Conservation (phyloP, 1,284 basidiomycete genomes). For the Calocybe gambosa region DNA sequence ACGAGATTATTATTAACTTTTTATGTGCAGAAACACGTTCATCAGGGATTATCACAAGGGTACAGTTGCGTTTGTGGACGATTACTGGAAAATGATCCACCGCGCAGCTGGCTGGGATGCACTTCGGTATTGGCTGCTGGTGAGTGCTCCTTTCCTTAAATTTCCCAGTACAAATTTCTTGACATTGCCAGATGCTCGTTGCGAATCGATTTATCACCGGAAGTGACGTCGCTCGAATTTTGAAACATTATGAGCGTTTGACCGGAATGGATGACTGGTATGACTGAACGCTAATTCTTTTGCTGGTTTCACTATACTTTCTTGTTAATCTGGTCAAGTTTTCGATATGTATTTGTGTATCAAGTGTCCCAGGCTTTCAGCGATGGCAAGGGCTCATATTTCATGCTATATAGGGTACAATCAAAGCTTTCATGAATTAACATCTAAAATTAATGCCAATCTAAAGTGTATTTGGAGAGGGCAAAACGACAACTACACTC, state of each 20-base stretch:
- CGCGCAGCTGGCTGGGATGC: constrained; percentile 62
- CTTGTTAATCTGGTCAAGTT: not conserved
- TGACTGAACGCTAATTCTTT: constrained; percentile 18
- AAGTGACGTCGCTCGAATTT: constrained; percentile 35
- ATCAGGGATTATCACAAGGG: constrained; percentile 50
- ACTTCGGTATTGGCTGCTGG: constrained; percentile 55
- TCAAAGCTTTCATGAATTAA: not conserved
- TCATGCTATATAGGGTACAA: not conserved
- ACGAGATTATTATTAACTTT: too few relatives aligned
- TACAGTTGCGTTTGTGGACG: constrained; percentile 45
- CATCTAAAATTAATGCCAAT: not conserved
- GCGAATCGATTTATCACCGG: constrained; percentile 41
- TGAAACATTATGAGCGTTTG: constrained; percentile 41
- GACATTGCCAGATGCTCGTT: constrained; percentile 33
- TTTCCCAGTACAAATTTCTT: not conserved
- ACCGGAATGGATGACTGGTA: constrained; percentile 35
- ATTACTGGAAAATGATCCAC: constrained; percentile 60
- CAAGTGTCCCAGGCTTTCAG: not conserved
- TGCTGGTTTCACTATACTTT: not conserved
- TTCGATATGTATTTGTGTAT: not conserved
- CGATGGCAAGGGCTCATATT: too few relatives aligned
- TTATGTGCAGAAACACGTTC: constrained; percentile 39
- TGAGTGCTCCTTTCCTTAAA: constrained; percentile 24
- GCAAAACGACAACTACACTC: not conserved
- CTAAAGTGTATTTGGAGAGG: not conserved